Conservation (phyloP, 352 stramenopile genomes). For the Pseudoperonospora humuli region DNA sequence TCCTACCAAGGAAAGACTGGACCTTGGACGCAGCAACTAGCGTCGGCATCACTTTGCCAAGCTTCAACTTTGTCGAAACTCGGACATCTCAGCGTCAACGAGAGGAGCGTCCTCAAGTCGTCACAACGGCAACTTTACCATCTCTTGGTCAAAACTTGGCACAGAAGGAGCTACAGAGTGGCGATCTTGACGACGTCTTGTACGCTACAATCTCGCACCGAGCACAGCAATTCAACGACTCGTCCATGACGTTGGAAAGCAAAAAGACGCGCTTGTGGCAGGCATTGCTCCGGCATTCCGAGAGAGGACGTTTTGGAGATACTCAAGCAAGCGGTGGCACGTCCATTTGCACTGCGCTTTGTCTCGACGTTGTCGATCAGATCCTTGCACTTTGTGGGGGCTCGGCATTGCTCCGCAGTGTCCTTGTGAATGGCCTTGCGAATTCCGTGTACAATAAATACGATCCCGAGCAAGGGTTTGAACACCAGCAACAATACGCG, state of each 20-base stretch:
- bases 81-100: conserved; percentile 9
- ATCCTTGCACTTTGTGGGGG: conserved; percentile 29
- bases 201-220: conserved; percentile 13
- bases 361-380: conserved; percentile 37
- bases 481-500: conserved; percentile 37
- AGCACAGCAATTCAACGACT: conserved; percentile 11
- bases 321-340: conserved; percentile 28
- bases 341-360: conserved; percentile 49
- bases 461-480: conserved; percentile 28
- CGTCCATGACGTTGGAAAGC: conserved; percentile 28
- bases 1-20: conserved; percentile 7
- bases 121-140: conserved; percentile 5
- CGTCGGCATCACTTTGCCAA: too few relatives aligned
- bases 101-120: conserved; percentile 1
- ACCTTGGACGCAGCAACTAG: conserved; percentile 19
- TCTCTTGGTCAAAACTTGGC: conserved; percentile 1
- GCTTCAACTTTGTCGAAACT: conserved; percentile 59
- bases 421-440: conserved; percentile 43
- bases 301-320: too few relatives aligned
- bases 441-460: conserved; percentile 59
- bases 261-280: conserved; percentile 54
- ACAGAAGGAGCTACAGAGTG: not conserved
- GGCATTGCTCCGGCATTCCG: too few relatives aligned
- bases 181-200: conserved; percentile 21
- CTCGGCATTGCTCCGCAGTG: conserved; percentile 30